A percentile compares a stretch with the other conserved stretches of the same genome.
phyloP scores from a whole-genome alignment of 1,139 yeast genomes.

The Candida dubliniensis region DNA sequence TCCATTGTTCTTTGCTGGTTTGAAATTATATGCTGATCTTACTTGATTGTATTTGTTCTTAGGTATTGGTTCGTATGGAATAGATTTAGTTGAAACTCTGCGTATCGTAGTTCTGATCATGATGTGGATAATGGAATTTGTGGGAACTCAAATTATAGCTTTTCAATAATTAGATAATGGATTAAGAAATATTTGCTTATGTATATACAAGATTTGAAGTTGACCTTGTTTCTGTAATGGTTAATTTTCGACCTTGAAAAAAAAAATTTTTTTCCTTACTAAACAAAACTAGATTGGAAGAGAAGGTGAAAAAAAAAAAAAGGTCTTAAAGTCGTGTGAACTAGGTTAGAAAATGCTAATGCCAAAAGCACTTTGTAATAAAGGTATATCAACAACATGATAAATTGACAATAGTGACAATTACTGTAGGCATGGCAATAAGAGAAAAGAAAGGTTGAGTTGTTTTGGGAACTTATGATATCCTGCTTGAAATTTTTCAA shows the following conservation, averaged over 20 bases:
- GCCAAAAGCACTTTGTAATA: no score
- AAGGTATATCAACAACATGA: no score
- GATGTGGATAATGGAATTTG: neutral
- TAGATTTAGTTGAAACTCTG: constrained; percentile 11
- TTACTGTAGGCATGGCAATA: no score
- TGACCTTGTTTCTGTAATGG: neutral
- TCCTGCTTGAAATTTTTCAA: no score
- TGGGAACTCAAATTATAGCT: neutral
- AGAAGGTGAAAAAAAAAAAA: neutral
- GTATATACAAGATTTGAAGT: neutral
- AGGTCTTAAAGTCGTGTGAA: neutral
- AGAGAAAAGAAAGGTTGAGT: no score
- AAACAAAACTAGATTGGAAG: neutral
- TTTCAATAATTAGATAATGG: neutral
- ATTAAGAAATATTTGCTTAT: neutral
- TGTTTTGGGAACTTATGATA: no score
- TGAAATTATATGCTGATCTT: constrained; percentile 45
- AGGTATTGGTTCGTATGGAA: constrained; percentile 40
- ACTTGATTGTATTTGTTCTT: constrained; percentile 37
- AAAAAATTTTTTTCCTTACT: neutral
- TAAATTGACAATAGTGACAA: no score
- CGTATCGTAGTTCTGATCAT: constrained; percentile 14
- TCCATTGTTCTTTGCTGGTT: constrained; percentile 41
- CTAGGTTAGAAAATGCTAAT: neutral
- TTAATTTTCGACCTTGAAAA: neutral